Evolutionary conservation across 106 monocot genomes (phyloP).

Genomic region (Alisma plantagoaquatica): DNA sequence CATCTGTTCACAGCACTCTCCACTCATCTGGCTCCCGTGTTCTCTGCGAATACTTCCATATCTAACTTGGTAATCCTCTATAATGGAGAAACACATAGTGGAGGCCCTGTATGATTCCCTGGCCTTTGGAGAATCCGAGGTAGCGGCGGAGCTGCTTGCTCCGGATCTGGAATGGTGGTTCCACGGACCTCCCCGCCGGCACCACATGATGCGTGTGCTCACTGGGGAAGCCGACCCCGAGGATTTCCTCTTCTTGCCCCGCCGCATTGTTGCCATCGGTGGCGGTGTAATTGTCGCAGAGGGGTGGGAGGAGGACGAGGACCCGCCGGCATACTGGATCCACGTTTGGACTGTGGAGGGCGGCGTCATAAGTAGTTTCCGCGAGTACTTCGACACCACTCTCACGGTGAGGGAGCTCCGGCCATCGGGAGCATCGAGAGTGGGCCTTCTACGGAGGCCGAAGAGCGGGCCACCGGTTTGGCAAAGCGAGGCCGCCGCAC

Average conservation of each 20-base stretch:
- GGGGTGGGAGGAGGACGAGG: conserved; percentile 33
- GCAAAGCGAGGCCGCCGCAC: too few species aligned
- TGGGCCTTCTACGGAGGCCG: too few species aligned
- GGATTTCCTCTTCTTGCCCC: conserved; percentile 23
- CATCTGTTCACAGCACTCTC: too few species aligned
- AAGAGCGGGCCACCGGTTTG: too few species aligned
- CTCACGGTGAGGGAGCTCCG: conserved; percentile 25
- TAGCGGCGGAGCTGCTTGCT: conserved; percentile 19
- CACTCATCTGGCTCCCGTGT: too few species aligned
- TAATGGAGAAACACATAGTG: too few species aligned
- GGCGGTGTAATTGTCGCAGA: conserved; percentile 41
- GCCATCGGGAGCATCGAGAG: background rate
- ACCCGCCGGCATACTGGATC: conserved; percentile 28
- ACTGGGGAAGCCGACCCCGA: conserved; percentile 16
- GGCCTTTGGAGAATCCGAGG: conserved; percentile 7
- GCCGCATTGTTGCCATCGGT: conserved; percentile 16
- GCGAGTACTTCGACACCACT: conserved; percentile 44
- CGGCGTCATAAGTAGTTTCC: conserved; percentile 28
- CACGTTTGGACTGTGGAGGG: conserved; percentile 34
- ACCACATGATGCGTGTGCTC: conserved; percentile 35
- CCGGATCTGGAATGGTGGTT: conserved; percentile 47
- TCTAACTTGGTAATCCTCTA: too few species aligned
- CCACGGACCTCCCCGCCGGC: conserved; percentile 36
- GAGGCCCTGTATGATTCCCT: conserved; percentile 31
- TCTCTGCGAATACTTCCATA: too few species aligned